phyloP scores from a whole-genome alignment of 352 stramenopile species.

The Aphanomyces astaci region DNA sequence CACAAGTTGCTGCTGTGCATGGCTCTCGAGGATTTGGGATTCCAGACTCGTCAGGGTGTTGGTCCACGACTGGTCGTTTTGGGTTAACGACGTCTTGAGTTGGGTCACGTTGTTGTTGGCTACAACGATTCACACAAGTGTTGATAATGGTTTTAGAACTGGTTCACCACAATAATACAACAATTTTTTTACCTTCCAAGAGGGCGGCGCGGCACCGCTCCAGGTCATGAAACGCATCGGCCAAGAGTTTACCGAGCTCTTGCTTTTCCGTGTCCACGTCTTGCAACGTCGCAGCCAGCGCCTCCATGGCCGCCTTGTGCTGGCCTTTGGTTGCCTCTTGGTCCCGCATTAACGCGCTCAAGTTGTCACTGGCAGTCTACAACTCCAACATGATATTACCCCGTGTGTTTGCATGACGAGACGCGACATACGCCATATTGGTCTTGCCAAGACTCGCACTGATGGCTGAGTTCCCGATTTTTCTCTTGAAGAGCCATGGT shows the following conservation, averaged over 20 bases:
- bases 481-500: slow-evolving; percentile 24
- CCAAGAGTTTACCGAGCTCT: slow-evolving; percentile 31
- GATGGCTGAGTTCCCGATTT: slow-evolving; percentile 38
- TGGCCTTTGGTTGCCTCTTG: background rate
- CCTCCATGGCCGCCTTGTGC: slow-evolving; percentile 10
- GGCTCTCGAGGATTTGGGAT: slow-evolving; percentile 33
- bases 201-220: slow-evolving; percentile 30
- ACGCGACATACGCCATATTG: background rate
- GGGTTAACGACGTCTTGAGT: slow-evolving; percentile 24
- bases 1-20: slow-evolving; percentile 29
- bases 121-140: too few species aligned
- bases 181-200: slow-evolving; percentile 30
- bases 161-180: too few species aligned
- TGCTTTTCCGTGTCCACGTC: slow-evolving; percentile 33
- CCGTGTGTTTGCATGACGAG: too few species aligned
- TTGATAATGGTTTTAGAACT: too few species aligned
- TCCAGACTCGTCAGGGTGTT: slow-evolving; percentile 23
- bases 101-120: slow-evolving; percentile 29
- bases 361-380: background rate
- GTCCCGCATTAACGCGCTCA: background rate
- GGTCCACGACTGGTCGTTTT: slow-evolving; percentile 29
- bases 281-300: slow-evolving; percentile 35
- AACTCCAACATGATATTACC: too few species aligned
- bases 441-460: slow-evolving; percentile 19
- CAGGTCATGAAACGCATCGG: slow-evolving; percentile 33